phyloP scores from a whole-genome alignment of 306 rosid genomes.

The Gastrolobium villosum region DNA sequence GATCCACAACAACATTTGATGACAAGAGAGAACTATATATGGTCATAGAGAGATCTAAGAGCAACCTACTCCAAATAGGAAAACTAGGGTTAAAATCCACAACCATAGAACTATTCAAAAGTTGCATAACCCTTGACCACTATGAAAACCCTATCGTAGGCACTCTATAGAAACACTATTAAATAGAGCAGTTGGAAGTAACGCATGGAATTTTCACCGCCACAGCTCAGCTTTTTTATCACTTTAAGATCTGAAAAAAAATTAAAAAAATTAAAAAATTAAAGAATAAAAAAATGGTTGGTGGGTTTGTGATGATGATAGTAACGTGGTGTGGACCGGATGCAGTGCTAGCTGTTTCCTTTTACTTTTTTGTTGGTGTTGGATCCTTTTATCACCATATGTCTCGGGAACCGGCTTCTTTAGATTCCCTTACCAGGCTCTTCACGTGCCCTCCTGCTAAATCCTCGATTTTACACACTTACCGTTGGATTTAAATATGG shows the following conservation, averaged over 20 bases:
- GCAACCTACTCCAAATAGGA: not conserved
- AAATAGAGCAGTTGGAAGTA: constrained; percentile 11
- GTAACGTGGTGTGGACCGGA: constrained; percentile 49
- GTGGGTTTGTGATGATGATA: not conserved
- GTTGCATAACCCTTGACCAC: not conserved
- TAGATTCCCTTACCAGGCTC: constrained; percentile 56
- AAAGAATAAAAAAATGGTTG: too few species aligned
- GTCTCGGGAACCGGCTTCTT: constrained; percentile 55
- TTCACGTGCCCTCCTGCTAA: constrained; percentile 58
- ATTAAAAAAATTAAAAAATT: too few species aligned
- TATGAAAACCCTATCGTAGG: not conserved
- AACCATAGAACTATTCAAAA: not conserved
- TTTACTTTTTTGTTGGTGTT: constrained; percentile 12
- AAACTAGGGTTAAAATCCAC: not conserved
- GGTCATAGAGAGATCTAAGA: not conserved
- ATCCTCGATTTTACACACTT: constrained; percentile 8
- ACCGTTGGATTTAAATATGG: too few species aligned
- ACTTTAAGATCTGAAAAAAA: not conserved
- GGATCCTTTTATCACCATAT: constrained; percentile 37
- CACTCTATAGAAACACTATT: not conserved
- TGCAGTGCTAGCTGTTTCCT: constrained; percentile 37
- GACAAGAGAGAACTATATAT: not conserved
- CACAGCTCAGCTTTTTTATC: constrained; percentile 24
- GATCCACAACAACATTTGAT: not conserved
- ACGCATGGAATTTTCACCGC: not conserved